phyloP scores from a whole-genome alignment of 192 early-diverging fungal genomes.

The Entomortierella lignicola region DNA sequence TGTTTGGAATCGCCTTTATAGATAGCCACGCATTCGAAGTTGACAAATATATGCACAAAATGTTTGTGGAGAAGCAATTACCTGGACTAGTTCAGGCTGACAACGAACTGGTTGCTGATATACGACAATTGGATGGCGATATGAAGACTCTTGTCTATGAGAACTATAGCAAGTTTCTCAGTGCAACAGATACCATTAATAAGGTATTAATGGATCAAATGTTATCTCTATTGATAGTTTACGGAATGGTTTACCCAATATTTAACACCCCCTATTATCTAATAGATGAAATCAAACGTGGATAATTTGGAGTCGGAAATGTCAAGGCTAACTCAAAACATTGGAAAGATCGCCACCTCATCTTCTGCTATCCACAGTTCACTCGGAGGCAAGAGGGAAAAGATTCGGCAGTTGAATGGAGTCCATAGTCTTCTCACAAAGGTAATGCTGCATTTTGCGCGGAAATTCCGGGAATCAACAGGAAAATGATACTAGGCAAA shows the following conservation, averaged over 20 bases:
- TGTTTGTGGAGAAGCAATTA: constrained; percentile 75
- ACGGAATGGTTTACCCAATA: too few relatives aligned
- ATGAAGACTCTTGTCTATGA: constrained; percentile 99
- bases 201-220: constrained; percentile 59
- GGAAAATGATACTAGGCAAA: too few relatives aligned
- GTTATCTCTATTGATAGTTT: background rate
- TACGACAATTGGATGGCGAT: constrained; percentile 91
- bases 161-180: constrained; percentile 98
- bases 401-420: constrained; percentile 77
- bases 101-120: constrained; percentile 83
- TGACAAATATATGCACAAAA: constrained; percentile 81
- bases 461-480: too few relatives aligned
- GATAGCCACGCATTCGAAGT: constrained; percentile 79
- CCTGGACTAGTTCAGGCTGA: constrained; percentile 77
- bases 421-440: constrained; percentile 80
- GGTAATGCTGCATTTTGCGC: constrained; percentile 51
- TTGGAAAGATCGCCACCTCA: constrained; percentile 70
- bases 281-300: constrained; percentile 85
- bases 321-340: constrained; percentile 74
- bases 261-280: too few relatives aligned
- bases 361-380: constrained; percentile 65
- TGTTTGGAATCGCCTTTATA: constrained; percentile 13
- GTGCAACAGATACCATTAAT: constrained; percentile 91
- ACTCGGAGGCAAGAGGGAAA: constrained; percentile 74
- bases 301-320: constrained; percentile 90